Evolutionary conservation across 352 stramenopile genomes (phyloP), one percentile per base, ranked within the genome.

Genomic region (Ophiocytium majus): DNA sequence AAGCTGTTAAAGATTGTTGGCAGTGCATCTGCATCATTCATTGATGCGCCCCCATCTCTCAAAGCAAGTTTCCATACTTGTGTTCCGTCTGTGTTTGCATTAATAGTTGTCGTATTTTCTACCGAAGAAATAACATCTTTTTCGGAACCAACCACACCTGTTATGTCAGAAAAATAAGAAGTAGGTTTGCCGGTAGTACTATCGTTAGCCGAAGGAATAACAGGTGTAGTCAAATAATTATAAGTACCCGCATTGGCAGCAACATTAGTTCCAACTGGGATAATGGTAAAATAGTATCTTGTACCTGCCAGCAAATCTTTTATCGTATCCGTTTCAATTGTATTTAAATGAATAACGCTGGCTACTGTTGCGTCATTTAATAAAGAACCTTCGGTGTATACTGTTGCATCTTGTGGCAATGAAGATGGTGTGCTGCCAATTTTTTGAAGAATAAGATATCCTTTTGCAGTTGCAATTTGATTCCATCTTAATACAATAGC

Each of bases 131-230:
- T 71, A 71, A 71, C 57, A 71, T 71, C 57, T 71, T 71, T 71
- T 71, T 71, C 57, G 57, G 57, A 71, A 71, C 57, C 57, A 71
- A 71, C 57, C 57, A 71, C 57, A 71, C 57, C 57, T 71, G 57
- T 71, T 71, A 71, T 71, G 57, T 71, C 57, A 71, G 57, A 71
- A 71, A 71, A 71, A 71, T 71, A 71, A 71, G 57, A 71, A 71
- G 57, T 71, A 71, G 57, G 57, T 71, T 71, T 71, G 57, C 57
- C 57, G 57, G 57, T 71, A 71, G 57, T 71, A 71, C 57, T 71
- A 71, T 71, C 57, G 57, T 71, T 71, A 71, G 57, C 57, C 57
- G 57, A 71, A 71, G 57, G 57, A 71, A 71, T 71, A 71, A 71
- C 57, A 71, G 57, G 57, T 71, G 57, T 71, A 71, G 57, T 71